Percentiles rank a stretch among this genome's conserved stretches.
Conservation (phyloP, 2,329 filamentous ascomycete species). For the Zymoseptoria crescenta region DNA sequence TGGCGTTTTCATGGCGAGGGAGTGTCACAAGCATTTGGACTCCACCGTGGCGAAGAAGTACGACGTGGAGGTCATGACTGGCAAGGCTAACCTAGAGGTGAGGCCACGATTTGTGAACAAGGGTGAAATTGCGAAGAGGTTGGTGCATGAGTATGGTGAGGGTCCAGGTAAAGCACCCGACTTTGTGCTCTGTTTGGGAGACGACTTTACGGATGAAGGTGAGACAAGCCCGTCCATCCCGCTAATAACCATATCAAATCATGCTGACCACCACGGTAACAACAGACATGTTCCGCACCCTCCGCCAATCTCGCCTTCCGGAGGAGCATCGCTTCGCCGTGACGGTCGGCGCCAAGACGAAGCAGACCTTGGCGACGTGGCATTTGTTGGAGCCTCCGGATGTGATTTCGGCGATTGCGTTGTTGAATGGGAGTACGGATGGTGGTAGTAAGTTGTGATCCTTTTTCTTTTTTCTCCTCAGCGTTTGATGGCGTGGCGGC, state of each 20-base stretch:
- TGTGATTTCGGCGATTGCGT: constrained; percentile 52
- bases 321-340: constrained; percentile 74
- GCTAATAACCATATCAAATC: not conserved
- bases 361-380: constrained; percentile 84
- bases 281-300: constrained; percentile 72
- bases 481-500: not conserved
- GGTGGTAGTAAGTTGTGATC: constrained; percentile 8
- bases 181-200: constrained; percentile 84
- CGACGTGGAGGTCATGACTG: constrained; percentile 93
- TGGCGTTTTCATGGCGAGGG: constrained; percentile 66
- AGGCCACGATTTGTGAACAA: constrained; percentile 98
- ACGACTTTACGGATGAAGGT: constrained; percentile 98
- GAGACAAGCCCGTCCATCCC: constrained; percentile 28
- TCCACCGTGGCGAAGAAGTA: constrained; percentile 66
- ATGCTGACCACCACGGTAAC: constrained; percentile 9
- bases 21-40: constrained; percentile 77
- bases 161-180: constrained; percentile 55
- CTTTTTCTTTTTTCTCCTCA: not conserved
- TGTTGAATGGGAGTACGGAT: constrained; percentile 28
- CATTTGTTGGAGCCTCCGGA: constrained; percentile 83
- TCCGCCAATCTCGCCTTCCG: constrained; percentile 51
- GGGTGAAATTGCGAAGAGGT: constrained; percentile 81
- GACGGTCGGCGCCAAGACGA: constrained; percentile 84
- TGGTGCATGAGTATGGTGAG: constrained; percentile 65
- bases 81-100: constrained; percentile 94